Conservation (phyloP, 2,329 filamentous ascomycete genomes). For the Ophiostoma sp. region DNA sequence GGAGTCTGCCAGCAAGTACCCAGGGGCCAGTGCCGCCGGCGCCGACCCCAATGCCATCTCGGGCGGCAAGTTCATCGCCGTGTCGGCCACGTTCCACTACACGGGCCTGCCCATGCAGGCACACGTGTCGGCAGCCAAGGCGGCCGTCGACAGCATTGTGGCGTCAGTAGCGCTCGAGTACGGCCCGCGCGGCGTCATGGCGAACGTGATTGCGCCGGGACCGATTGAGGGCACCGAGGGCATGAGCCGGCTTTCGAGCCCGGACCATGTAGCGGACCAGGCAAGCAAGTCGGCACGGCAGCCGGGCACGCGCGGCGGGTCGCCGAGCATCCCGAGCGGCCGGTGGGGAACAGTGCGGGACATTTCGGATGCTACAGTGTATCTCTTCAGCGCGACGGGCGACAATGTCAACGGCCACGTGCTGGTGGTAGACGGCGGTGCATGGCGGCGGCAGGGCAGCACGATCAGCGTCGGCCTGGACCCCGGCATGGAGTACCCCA, state of each 20-base stretch:
- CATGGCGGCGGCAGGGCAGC: conserved; percentile 49
- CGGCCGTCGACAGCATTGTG: conserved; percentile 79
- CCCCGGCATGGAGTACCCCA: conserved; percentile 47
- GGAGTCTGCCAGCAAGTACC: conserved; percentile 53
- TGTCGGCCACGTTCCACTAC: conserved; percentile 89
- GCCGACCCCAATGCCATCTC: conserved; percentile 37
- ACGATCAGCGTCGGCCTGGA: conserved; percentile 43
- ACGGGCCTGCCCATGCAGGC: conserved; percentile 78
- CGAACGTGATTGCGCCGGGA: conserved; percentile 84
- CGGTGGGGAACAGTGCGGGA: conserved; percentile 76
- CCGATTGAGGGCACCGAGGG: conserved; percentile 82
- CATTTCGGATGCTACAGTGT: conserved; percentile 88
- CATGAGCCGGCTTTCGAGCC: conserved; percentile 55
- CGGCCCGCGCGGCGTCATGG: conserved; percentile 77
- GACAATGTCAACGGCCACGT: conserved; percentile 81
- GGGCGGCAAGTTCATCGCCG: conserved; percentile 80
- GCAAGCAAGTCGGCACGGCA: conserved; percentile 23
- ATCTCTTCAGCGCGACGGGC: conserved; percentile 76
- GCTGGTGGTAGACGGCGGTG: conserved; percentile 65
- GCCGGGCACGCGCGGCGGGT: conserved; percentile 33
- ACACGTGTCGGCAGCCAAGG: conserved; percentile 88
- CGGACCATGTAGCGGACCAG: conserved; percentile 16
- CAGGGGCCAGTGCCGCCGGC: conserved; percentile 48
- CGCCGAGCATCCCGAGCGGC: conserved; percentile 60
- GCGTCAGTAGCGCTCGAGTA: conserved; percentile 79